Conservation (phyloP, 2,329 filamentous ascomycete species). For the Catunica adiposa region DNA sequence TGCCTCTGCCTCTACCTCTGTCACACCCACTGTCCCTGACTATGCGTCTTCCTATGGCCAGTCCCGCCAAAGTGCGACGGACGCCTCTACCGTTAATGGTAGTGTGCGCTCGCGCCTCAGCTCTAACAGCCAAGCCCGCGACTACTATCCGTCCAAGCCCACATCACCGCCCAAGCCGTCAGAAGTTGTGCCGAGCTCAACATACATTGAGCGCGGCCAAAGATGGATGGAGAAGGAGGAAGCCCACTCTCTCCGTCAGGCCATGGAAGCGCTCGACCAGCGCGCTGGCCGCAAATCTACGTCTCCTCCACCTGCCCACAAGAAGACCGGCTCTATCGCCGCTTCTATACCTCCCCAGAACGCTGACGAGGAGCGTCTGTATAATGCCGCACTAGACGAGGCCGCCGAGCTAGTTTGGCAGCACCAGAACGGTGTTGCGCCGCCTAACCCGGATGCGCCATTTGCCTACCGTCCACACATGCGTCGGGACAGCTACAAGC, state of each 20-base stretch:
- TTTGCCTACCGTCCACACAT: slow-evolving; percentile 54
- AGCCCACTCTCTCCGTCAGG: slow-evolving; percentile 49
- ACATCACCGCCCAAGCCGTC: slow-evolving; percentile 35
- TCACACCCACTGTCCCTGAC: slow-evolving; percentile 10
- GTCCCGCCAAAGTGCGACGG: slow-evolving; percentile 12
- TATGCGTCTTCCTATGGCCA: slow-evolving; percentile 9
- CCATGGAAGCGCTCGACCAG: slow-evolving; percentile 56
- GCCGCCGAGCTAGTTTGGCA: slow-evolving; percentile 65
- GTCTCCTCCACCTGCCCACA: slow-evolving; percentile 12
- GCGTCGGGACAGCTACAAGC: slow-evolving; percentile 54
- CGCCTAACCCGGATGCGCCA: slow-evolving; percentile 40
- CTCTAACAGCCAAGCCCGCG: slow-evolving; percentile 27
- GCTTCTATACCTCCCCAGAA: slow-evolving; percentile 19
- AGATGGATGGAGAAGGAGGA: slow-evolving; percentile 73
- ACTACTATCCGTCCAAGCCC: slow-evolving; percentile 33
- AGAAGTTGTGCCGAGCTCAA: slow-evolving; percentile 46
- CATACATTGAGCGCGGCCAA: slow-evolving; percentile 57
- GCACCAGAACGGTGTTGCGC: slow-evolving; percentile 42
- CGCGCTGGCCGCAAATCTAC: slow-evolving; percentile 19
- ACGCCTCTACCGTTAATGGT: slow-evolving; percentile 15
- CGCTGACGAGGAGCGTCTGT: slow-evolving; percentile 45
- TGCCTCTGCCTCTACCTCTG: slow-evolving; percentile 8
- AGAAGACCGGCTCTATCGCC: slow-evolving; percentile 8
- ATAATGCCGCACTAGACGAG: slow-evolving; percentile 56
- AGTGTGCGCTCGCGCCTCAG: slow-evolving; percentile 37